Evolutionary conservation across 2,329 filamentous ascomycete genomes (phyloP).

Genomic region (Sporothrix sp.): DNA sequence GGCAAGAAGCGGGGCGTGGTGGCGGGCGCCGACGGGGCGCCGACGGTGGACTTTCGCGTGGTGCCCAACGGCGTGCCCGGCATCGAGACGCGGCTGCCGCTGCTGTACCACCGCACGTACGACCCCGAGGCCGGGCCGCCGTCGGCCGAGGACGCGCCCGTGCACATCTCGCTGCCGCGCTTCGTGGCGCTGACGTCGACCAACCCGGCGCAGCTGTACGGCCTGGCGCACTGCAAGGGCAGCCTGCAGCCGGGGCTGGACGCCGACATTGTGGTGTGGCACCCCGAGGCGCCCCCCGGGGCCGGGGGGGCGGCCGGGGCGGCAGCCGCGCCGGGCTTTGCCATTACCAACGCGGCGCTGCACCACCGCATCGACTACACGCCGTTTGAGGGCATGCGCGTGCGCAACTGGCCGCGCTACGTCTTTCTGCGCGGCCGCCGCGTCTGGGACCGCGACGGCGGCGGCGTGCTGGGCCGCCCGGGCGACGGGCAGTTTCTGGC

Average conservation of each 20-base stretch:
- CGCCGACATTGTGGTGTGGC: conserved; percentile 51
- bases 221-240: conserved; percentile 41
- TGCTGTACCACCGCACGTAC: conserved; percentile 30
- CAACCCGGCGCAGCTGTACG: conserved; percentile 48
- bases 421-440: conserved; percentile 48
- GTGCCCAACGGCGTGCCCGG: conserved; percentile 50
- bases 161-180: conserved; percentile 33
- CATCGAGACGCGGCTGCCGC: conserved; percentile 44
- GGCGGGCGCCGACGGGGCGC: neutral
- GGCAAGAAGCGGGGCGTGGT: conserved; percentile 20
- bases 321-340: neutral
- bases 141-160: conserved; percentile 13
- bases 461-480: conserved; percentile 38
- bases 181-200: conserved; percentile 46
- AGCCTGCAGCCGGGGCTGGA: conserved; percentile 40
- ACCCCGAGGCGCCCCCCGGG: conserved; percentile 29
- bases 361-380: conserved; percentile 56
- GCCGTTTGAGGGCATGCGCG: conserved; percentile 46
- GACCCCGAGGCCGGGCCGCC: conserved; percentile 9
- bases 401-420: conserved; percentile 52
- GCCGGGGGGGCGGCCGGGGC: neutral
- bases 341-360: conserved; percentile 36
- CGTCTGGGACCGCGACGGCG: conserved; percentile 45
- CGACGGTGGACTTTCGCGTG: conserved; percentile 33
- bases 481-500: conserved; percentile 40